Evolutionary conservation across 148 eudicot genomes (phyloP), one percentile per base, ranked within the genome.

Genomic region (Selenicereus undatus): DNA sequence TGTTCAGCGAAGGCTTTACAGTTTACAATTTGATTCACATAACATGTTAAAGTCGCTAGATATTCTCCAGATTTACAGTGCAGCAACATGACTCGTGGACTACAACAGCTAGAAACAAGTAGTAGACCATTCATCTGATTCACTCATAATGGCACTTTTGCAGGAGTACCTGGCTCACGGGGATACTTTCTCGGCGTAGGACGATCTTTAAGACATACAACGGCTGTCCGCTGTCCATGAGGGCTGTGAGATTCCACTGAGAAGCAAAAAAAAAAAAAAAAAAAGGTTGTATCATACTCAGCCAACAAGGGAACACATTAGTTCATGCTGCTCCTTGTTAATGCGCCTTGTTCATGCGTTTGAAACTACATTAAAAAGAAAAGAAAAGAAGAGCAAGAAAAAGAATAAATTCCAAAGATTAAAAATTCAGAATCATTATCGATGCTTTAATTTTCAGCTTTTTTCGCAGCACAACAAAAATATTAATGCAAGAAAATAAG

Each of bases 171-270:
- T 85, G 97, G 91, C 62, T 85, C 87, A 48, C 97, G 97, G 71
- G 99, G 99, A 86, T 93, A 95, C 84, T 88, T 92, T 84, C 81
- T 89, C 13, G 99, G 97, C 75, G 99, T 95, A 26, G 85, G 81
- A 29, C 83, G 75, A 27, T 87, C 85, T 80, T 95, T 95, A 5
- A 84, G 81, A 83, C 97, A 95, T 82, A 95, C 50, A n/a, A 95
- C 81, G 32, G 95, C 97, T 60, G 97, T 95, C 85, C 97, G 84
- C 87, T 92, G 97, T 84, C 99, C 97, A 84, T 83, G 79, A 82
- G 93, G 95, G 80, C 99, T 91, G 84, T 87, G 88, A 51, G 99
- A 95, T 48, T 95, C 93, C 86, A 95, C 99, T 90, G 86, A 26
- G 79, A 36, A 29, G 65, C 76, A 83, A 81, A 39, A 72, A 83